Base-by-base conservation (phyloP, 2,329 filamentous ascomycete genomes). In the Exophiala lecanii-corni region DNA sequence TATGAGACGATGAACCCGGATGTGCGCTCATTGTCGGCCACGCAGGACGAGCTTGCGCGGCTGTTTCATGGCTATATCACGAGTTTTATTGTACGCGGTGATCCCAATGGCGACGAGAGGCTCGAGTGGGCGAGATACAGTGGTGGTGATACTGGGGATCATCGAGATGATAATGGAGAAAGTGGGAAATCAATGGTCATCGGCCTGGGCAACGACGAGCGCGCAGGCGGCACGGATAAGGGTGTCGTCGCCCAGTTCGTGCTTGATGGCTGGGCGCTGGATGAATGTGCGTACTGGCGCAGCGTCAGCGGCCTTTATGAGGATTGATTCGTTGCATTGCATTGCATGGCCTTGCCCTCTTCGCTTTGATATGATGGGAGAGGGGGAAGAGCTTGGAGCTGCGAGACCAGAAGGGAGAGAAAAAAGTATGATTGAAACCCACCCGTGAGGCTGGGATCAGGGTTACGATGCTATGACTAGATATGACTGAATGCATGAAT, bases 201-300 rank as follows among this genome's bases (percentile, higher is more conserved):
- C 18, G 71, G 72, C 0, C 58, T 69, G 26, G 71, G 65, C 0
- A 74, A 74, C 50, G 66, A 74, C 51, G 71, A 74, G 49, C 55
- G 68, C 5, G 69, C 68, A 31, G 70, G 71, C 0, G 71, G 71
- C 0, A 55, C 25, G 1, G 46, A 53, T 2, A 36, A 50, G 16
- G 69, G 67, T 1, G 56, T 64, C 17, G 51, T 67, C 4, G 69
- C 71, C 3, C 54, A 67, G 43, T 56, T 70, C 47, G 52, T 59
- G 7, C 56, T 62, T 13, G 68, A 69, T 55, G 58, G 56, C 10
- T 74, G 68, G 68, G 63, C 62, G 2, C 59, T 61, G 18, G 60
- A 63, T 39, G 64, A 74, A 51, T 73, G 69, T 34, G 58, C 66
- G 4, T 75, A 73, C 50, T 74, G 71, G 71, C 71, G 59, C 60